Base-by-base conservation (phyloP, 257 asterid species). In the Petunia axillaris region DNA sequence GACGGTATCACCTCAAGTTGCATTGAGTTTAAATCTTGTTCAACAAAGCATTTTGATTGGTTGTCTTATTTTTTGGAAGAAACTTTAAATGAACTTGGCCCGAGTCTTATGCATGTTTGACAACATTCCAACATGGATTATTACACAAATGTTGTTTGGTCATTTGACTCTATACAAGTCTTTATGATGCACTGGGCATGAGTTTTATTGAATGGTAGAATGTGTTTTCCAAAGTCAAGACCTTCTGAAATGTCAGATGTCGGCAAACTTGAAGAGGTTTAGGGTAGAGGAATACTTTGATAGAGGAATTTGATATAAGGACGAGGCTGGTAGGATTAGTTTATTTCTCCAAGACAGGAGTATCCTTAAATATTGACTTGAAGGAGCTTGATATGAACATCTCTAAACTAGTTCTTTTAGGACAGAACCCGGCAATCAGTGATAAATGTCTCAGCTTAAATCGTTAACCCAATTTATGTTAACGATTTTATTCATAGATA, bases 201-300 rank as follows among this genome's bases (percentile, higher is more conserved):
- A 2, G 11, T 35, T 71, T 71, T 6, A 71, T 4, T 71, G 60
- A 71, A 1, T 71, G 77, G 77, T 48, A 35, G 60, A 6, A 10
- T 25, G 77, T 10, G 35, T 71, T 11, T 50, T 59, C 0, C 6
- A 13, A 52, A 48, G 77, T 71, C 44, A 5, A 71, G 44, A 11
- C 3, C 57, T 48, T 71, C 62, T 71, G 77, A 48, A 35, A 48
- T 48, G 77, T 5, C 59, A 55, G 25, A 46, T 70, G 16, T 40
- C 25, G 4, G 76, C 76, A 70, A 70, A 46, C 15, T 44, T 70
- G 58, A 68, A 39, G 76, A 68, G 40, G 76, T 44, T 44, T 68
- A 8, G 40, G 37, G 40, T 13, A 44, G 76, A 16, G 40, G 57
- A 68, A 16, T 36, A 68, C 54, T 68, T 38, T n/a, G 39, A 64